Conservation (phyloP, 176 grass and related monocot species). For the Paspalum vaginatum region DNA sequence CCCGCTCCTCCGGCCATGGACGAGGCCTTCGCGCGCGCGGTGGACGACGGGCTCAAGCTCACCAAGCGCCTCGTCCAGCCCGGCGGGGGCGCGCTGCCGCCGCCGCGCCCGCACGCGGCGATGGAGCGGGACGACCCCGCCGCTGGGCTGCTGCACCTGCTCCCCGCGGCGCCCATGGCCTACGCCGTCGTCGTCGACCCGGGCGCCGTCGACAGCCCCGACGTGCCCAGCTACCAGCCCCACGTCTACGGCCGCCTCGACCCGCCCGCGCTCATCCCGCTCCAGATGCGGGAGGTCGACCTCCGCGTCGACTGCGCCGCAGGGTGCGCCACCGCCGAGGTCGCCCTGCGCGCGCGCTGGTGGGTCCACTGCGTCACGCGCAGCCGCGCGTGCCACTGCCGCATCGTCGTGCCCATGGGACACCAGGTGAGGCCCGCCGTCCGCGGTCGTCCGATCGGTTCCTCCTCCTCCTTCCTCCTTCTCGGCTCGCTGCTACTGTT, state of each 20-base stretch:
- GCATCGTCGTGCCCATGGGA: conserved; percentile 78
- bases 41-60: conserved; percentile 89
- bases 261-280: conserved; percentile 90
- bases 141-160: conserved; percentile 2
- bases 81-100: not conserved
- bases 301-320: conserved; percentile 67
- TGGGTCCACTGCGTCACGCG: conserved; percentile 90
- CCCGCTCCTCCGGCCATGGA: conserved; percentile 27
- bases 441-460: not conserved
- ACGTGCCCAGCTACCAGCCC: conserved; percentile 97
- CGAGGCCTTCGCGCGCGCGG: conserved; percentile 74
- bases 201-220: conserved; percentile 85
- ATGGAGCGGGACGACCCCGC: conserved; percentile 67
- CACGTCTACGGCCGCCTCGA: conserved; percentile 87
- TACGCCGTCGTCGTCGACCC: conserved; percentile 87
- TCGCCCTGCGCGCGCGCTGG: conserved; percentile 71
- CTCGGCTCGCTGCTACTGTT: not conserved
- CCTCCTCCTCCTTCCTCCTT: not conserved
- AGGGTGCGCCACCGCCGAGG: conserved; percentile 42
- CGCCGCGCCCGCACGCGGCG: conserved; percentile 43
- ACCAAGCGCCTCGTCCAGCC: conserved; percentile 69
- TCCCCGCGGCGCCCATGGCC: conserved; percentile 72
- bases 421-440: conserved; percentile 63
- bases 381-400: conserved; percentile 68
- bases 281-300: conserved; percentile 81